Base-by-base conservation (phyloP, 2,329 filamentous ascomycete genomes). In the Exophiala mesophila region DNA sequence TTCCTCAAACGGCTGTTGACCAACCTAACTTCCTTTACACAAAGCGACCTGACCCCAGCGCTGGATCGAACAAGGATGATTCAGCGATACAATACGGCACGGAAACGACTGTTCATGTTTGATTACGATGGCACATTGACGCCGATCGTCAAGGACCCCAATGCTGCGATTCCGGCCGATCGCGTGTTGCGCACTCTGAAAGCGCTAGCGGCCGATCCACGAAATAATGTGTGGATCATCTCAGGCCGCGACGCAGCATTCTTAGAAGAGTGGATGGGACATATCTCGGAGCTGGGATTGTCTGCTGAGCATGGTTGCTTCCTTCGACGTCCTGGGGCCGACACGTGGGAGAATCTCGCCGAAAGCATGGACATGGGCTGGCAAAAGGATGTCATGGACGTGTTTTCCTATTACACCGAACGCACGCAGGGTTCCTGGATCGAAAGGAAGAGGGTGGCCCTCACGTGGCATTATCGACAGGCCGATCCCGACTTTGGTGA, bases 101-200 rank as follows among this genome's bases (percentile, higher is more conserved):
- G 77, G 49, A 87, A 85, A 65, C 81, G 92, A 8, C 73, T 98
- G 3, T 95, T 97, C 71, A 90, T 98, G 86, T 96, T 97, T 61
- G 92, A 98, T 67, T 98, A 98, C 59, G 92, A 98, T 62, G 92
- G 92, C 35, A 98, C 92, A 1, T 76, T 98, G 41, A 97, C 92
- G 3, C 87, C 89, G 0, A 97, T 98, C 56, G 92, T 97, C 41
- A 83, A 85, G 55, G 88, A 97, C 58, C 92, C 92, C 2, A 82
- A 84, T 53, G 82, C 88, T 4, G 92, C 92, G 3, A 82, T 96
- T 28, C 92, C 92, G 0, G 90, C 89, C 1, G 83, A 88, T 55
- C 80, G 82, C 16, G 78, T 96, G 16, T 82, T 94, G 36, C 78
- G 82, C 20, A 89, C 84, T 1, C 73, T 98, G 45, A 87, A 84